These are phyloP conservation scores for Neoarthrinium moseri DNA, from an alignment of 2,329 filamentous ascomycete genomes.

Conservation along the genomic window DNA sequence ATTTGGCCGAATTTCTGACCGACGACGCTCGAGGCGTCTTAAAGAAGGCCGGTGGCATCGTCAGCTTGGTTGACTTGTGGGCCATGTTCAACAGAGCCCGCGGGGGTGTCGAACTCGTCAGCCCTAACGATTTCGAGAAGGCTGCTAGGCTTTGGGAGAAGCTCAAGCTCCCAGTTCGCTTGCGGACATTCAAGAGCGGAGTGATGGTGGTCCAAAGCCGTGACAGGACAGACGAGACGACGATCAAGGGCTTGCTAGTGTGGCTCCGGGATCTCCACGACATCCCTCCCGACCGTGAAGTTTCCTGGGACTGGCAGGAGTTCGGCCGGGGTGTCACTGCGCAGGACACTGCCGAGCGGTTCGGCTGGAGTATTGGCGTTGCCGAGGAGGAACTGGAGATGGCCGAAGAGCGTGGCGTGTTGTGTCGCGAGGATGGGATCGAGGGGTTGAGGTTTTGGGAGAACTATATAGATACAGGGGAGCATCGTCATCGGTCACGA, in stretches of 20 bases:
- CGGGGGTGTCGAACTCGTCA: conserved; percentile 91
- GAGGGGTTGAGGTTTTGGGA: conserved; percentile 93
- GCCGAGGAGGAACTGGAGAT: conserved; percentile 95
- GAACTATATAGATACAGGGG: conserved; percentile 62
- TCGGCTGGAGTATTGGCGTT: conserved; percentile 96
- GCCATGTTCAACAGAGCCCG: conserved; percentile 91
- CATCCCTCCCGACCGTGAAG: conserved; percentile 61
- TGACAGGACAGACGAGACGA: conserved; percentile 89
- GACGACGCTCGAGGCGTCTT: conserved; percentile 80
- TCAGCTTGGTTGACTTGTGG: conserved; percentile 89
- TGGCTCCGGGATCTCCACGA: conserved; percentile 77
- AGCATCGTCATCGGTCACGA: conserved; percentile 29
- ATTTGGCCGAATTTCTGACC: conserved; percentile 84
- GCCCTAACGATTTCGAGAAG: conserved; percentile 86
- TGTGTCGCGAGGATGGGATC: conserved; percentile 89
- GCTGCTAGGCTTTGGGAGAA: conserved; percentile 87
- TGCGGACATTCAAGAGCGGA: conserved; percentile 88
- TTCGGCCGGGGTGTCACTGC: conserved; percentile 88
- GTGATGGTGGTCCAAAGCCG: conserved; percentile 89
- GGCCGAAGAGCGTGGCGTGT: conserved; percentile 84
- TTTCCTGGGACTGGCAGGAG: conserved; percentile 70
- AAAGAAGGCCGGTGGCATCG: conserved; percentile 79
- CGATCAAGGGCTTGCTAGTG: conserved; percentile 69
- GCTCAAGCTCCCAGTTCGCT: conserved; percentile 78
- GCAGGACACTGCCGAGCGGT: conserved; percentile 82